A percentile compares a stretch with the other conserved stretches of the same genome.
phyloP scores from a whole-genome alignment of 75 land plant genomes.

The Gnetum montanum region DNA sequence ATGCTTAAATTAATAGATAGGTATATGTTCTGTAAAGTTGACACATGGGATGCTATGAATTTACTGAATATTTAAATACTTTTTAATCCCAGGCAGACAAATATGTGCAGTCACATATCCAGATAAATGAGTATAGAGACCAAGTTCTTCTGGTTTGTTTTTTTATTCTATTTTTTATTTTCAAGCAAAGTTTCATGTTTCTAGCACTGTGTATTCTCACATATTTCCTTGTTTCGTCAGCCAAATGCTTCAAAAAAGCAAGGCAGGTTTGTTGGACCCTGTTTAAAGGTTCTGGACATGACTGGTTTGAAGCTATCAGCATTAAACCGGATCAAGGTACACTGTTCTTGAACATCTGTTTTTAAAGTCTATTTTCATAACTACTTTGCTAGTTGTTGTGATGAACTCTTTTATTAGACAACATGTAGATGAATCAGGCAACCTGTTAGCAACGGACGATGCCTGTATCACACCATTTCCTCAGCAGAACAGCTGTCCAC shows the following conservation, averaged over 20 bases:
- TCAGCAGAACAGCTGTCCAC: no score
- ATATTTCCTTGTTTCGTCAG: conserved; percentile 14
- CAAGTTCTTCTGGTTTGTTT: conserved; percentile 72
- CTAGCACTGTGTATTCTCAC: background rate
- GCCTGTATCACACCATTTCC: no score
- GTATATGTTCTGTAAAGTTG: no score
- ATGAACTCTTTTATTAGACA: no score
- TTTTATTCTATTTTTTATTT: background rate
- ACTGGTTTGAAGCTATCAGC: conserved; percentile 93
- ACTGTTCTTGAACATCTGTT: no score
- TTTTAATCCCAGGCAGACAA: conserved; percentile 54
- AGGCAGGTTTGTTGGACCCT: conserved; percentile 58
- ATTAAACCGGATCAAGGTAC: conserved; percentile 70
- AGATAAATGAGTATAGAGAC: conserved; percentile 95
- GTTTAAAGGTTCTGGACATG: conserved; percentile 91
- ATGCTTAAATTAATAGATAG: no score
- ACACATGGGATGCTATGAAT: no score
- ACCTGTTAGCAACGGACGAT: no score
- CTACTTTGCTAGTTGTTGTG: no score
- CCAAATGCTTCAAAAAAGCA: conserved; percentile 51
- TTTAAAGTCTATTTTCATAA: no score
- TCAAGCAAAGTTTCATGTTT: no score
- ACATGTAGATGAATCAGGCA: no score
- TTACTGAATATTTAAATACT: background rate
- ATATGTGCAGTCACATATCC: conserved; percentile 96